These are phyloP conservation scores for Coemansia sp. DNA, from an alignment of 371 early-diverging fungal species.

Conservation along the genomic window DNA sequence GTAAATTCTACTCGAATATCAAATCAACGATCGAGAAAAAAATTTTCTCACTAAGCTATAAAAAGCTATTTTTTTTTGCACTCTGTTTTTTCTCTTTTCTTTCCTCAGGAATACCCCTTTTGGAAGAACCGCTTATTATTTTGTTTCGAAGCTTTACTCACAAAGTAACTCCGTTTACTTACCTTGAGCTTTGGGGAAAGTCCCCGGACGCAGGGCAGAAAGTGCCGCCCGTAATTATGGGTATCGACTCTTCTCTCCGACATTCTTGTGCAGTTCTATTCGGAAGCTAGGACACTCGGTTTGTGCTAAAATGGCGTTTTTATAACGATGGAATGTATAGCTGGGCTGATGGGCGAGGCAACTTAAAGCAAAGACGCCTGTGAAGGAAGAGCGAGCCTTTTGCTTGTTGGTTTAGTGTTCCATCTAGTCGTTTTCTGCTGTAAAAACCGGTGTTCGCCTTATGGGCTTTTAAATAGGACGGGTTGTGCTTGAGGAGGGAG, in stretches of 20 bases:
- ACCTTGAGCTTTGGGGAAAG: conserved; percentile 54
- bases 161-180: conserved; percentile 24
- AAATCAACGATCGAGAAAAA: not conserved
- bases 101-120: conserved; percentile 39
- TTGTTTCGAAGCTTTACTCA: conserved; percentile 52
- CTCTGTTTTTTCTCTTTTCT: conserved; percentile 1
- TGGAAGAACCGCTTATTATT: conserved; percentile 49
- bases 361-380: conserved; percentile 4
- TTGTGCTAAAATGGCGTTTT: not conserved
- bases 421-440: not conserved
- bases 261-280: not conserved
- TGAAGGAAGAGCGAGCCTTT: not conserved
- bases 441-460: not conserved
- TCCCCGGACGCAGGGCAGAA: conserved; percentile 57
- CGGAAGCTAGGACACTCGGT: not conserved
- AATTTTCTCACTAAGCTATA: not conserved
- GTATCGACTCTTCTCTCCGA: conserved; percentile 28
- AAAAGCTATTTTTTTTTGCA: conserved; percentile 5
- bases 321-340: not conserved
- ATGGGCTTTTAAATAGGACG: not conserved
- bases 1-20: no score
- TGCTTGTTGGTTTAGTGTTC: not conserved
- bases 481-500: not conserved
- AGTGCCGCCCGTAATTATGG: conserved; percentile 54
- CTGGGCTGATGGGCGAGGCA: no score